These are phyloP conservation scores for Aspergillus oerlinghausenensis DNA, from an alignment of 2,329 filamentous ascomycete genomes.

Conservation along the genomic window DNA sequence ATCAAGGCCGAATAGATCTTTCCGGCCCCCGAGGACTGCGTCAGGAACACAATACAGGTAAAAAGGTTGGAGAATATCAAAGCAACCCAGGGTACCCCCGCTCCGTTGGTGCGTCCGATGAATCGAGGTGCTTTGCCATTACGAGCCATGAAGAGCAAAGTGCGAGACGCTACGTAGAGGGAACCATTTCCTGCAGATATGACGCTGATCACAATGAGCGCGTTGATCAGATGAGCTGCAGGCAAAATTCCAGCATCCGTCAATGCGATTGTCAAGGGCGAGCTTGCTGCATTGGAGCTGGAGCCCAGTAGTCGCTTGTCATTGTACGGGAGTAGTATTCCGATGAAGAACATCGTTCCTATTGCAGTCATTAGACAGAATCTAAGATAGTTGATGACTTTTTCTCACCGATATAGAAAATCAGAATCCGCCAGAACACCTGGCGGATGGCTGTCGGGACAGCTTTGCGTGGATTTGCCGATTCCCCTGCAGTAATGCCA, in stretches of 20 bases:
- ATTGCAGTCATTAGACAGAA: background rate
- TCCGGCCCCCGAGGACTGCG: conserved; percentile 27
- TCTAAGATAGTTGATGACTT: background rate
- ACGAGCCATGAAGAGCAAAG: conserved; percentile 70
- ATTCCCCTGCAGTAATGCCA: conserved; percentile 34
- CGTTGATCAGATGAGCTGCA: conserved; percentile 73
- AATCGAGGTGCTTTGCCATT: conserved; percentile 66
- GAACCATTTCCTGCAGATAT: conserved; percentile 68
- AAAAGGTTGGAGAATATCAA: conserved; percentile 66
- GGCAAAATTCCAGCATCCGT: conserved; percentile 69
- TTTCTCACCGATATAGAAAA: conserved; percentile 55
- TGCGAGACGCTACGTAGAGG: conserved; percentile 73
- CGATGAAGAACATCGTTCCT: conserved; percentile 69
- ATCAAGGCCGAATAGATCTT: conserved; percentile 29
- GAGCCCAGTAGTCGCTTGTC: conserved; percentile 60
- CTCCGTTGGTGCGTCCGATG: conserved; percentile 62
- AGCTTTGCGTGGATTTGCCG: conserved; percentile 41
- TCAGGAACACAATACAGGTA: conserved; percentile 43
- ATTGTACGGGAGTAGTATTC: conserved; percentile 68
- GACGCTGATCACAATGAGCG: conserved; percentile 69
- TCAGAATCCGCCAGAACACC: conserved; percentile 40
- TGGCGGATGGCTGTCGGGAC: conserved; percentile 43
- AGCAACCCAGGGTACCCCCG: conserved; percentile 58
- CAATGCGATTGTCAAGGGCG: conserved; percentile 69
- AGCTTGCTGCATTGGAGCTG: conserved; percentile 60